These are phyloP conservation scores for Tephrocybe rancida DNA, from an alignment of 768 basidiomycete species.

Conservation along the genomic window DNA sequence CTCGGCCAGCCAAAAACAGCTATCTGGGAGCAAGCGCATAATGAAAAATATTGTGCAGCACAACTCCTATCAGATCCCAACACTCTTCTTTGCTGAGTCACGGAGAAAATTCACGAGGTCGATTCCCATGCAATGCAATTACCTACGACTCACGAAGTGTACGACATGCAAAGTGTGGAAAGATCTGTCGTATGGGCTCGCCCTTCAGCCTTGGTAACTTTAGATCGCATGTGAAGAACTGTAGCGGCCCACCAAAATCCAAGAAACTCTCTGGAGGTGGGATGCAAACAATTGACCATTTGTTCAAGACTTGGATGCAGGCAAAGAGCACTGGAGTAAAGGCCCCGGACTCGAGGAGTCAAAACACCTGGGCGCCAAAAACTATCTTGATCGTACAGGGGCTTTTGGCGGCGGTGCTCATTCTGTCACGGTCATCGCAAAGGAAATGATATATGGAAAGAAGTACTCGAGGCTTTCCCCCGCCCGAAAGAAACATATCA, in stretches of 20 bases:
- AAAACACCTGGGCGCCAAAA: not conserved
- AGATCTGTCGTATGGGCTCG: conserved; percentile 1
- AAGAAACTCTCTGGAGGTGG: not conserved
- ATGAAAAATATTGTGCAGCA: too few relatives aligned
- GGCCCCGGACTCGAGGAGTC: too few relatives aligned
- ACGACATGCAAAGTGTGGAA: too few relatives aligned
- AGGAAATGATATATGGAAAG: not conserved
- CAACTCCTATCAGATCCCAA: too few relatives aligned
- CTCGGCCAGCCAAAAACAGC: too few relatives aligned
- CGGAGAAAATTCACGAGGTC: too few relatives aligned
- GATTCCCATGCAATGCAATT: too few relatives aligned
- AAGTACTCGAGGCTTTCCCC: not conserved
- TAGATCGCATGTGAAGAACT: conserved; percentile 4
- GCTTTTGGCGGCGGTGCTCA: conserved; percentile 16
- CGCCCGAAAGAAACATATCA: conserved; percentile 12
- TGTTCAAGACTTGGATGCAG: too few relatives aligned
- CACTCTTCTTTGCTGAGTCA: too few relatives aligned
- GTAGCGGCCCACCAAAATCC: not conserved
- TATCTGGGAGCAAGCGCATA: too few relatives aligned
- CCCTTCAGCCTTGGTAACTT: conserved; percentile 8
- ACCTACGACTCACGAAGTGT: too few relatives aligned
- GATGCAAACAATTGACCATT: not conserved
- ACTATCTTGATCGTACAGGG: conserved; percentile 16
- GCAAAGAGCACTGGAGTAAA: too few relatives aligned
- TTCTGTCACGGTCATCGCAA: conserved; percentile 11